phyloP scores from a whole-genome alignment of 108 stramenopile species.

The Mayamaea pseudoterrestris region DNA sequence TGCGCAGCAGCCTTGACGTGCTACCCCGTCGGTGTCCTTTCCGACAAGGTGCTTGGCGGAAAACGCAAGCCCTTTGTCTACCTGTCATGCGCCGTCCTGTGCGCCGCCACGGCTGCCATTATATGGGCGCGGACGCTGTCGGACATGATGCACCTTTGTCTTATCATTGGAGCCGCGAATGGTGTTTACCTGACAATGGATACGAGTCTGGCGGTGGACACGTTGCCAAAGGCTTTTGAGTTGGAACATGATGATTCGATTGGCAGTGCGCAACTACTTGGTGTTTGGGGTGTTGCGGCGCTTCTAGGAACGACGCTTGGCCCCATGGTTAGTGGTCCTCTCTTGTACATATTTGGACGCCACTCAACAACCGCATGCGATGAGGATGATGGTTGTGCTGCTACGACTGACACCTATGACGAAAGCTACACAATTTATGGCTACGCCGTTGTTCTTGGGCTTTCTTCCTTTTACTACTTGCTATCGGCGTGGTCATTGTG shows the following conservation, averaged over 20 bases:
- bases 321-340: conserved; percentile 39
- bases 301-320: conserved; percentile 48
- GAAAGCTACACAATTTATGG: not conserved
- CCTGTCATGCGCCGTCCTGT: conserved; percentile 30
- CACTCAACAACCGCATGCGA: not conserved
- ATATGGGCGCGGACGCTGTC: conserved; percentile 24
- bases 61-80: conserved; percentile 48
- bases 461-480: conserved; percentile 23
- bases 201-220: conserved; percentile 47
- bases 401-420: conserved; percentile 6
- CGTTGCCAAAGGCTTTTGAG: conserved; percentile 17
- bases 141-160: conserved; percentile 20
- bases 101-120: conserved; percentile 15
- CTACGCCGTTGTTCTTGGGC: conserved; percentile 12
- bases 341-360: conserved; percentile 8
- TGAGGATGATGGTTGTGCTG: not conserved
- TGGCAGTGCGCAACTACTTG: conserved; percentile 40
- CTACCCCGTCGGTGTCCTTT: conserved; percentile 37
- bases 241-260: conserved; percentile 12
- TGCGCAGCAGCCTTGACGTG: conserved; percentile 26
- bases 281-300: conserved; percentile 58
- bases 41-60: conserved; percentile 25
- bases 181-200: conserved; percentile 65
- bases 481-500: conserved; percentile 17
- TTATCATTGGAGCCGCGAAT: conserved; percentile 39